Conservation (phyloP, 352 stramenopile species). For the Globisporangium nunn region DNA sequence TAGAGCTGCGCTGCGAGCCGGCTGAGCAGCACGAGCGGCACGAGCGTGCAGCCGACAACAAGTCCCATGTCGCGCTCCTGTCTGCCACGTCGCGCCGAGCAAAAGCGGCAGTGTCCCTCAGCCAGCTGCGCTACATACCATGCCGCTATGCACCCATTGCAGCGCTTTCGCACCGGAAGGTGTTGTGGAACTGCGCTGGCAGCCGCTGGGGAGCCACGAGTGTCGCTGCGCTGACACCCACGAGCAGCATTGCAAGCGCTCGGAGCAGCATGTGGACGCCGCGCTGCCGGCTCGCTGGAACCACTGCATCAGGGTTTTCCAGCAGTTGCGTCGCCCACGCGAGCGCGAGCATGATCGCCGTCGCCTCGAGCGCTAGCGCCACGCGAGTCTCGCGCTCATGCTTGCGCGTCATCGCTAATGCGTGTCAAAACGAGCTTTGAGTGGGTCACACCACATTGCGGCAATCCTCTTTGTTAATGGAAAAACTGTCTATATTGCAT, state of each 20-base stretch:
- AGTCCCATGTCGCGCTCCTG: slow-evolving; percentile 50
- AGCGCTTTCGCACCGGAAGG: slow-evolving; percentile 6
- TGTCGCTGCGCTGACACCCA: not conserved
- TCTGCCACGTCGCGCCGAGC: slow-evolving; percentile 12
- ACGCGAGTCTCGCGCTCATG: not conserved
- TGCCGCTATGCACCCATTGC: too few relatives aligned
- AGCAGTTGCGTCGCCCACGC: slow-evolving; percentile 5
- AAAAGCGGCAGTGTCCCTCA: too few relatives aligned
- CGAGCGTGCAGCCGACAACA: slow-evolving; percentile 48
- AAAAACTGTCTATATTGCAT: too few relatives aligned
- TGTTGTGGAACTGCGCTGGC: slow-evolving; percentile 1
- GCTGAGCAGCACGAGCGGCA: slow-evolving; percentile 51
- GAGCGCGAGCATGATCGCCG: slow-evolving; percentile 1
- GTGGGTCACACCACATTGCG: not conserved
- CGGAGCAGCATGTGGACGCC: not conserved
- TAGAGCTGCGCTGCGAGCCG: slow-evolving; percentile 37
- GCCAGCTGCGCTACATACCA: too few relatives aligned
- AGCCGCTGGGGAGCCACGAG: slow-evolving; percentile 2
- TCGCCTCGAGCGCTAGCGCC: slow-evolving; percentile 9
- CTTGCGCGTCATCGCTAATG: not conserved
- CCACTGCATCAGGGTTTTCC: not conserved
- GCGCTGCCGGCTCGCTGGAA: too few relatives aligned
- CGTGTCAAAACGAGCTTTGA: not conserved
- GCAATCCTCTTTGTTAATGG: too few relatives aligned
- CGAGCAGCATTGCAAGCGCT: slow-evolving; percentile 3